Base-by-base conservation (phyloP, 768 basidiomycete genomes). In the Pleurotus salmoneostramineus region DNA sequence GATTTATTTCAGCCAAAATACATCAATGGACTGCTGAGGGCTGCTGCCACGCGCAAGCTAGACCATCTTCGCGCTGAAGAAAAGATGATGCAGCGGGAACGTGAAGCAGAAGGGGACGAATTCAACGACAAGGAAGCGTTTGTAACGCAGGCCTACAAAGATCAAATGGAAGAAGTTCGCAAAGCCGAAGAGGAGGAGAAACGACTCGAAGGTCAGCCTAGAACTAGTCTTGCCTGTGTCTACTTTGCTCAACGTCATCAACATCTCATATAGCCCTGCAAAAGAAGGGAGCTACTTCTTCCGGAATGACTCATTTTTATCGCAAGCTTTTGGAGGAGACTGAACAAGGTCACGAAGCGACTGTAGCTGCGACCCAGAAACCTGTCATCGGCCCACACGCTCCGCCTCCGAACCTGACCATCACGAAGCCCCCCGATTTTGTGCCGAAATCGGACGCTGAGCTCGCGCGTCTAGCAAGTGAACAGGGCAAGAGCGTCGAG, bases 121-220 rank as follows among this genome's bases (percentile, higher is more conserved):
- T 99, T 93, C 69, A 81, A 81, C 57, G 97, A 93, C 75, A 98
- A 95, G 76, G 97, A 98, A 56, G 80, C 86, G n/a, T 99, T 98
- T 65, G 96, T 98, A 50, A 99, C 97, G 0, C 92, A 94, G 66
- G 94, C 93, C 21, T 99, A 99, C 75, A 95, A 94, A 69, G 89
- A 92, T 50, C 97, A 98, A 72, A 91, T 97, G 86, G 95, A 85
- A 49, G 91, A 95, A 72, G 85, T 98, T 5, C 80, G 93, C 57
- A 81, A 74, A 66, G 93, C 95, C 0, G 97, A 98, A 68, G 93
- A 94, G 67, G 96, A 98, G 66, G 97, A 98, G 71, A 89, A 80
- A 72, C 72, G 77, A 65, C 79, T 88, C 62, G 96, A 98, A 74
- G 97, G 96, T 93, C 61, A 46, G 82, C 75, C 21, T 27, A 27